Conservation (phyloP, 768 basidiomycete species). For the Pulveroboletus sp. region DNA sequence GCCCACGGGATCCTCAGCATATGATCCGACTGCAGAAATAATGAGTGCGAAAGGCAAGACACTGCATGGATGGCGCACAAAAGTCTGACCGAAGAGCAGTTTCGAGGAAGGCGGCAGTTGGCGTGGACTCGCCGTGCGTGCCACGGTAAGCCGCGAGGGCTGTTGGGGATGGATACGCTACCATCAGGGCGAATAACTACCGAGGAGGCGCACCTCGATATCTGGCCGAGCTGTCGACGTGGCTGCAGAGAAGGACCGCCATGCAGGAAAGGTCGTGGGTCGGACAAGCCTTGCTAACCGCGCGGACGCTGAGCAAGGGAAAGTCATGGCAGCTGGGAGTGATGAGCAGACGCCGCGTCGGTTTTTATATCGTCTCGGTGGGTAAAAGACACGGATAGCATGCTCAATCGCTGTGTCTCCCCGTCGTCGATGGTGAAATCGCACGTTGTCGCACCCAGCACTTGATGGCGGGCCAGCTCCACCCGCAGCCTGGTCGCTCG, state of each 20-base stretch:
- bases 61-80: conserved; percentile 43
- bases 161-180: conserved; percentile 21
- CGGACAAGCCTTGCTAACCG: conserved; percentile 10
- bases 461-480: conserved; percentile 1
- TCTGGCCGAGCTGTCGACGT: conserved; percentile 36
- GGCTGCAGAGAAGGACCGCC: conserved; percentile 15
- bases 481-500: conserved; percentile 9
- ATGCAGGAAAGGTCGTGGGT: background rate
- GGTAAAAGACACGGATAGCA: too few relatives aligned
- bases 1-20: conserved; percentile 82
- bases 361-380: conserved; percentile 22
- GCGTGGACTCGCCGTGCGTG: conserved; percentile 48
- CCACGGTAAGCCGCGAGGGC: conserved; percentile 51
- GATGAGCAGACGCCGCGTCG: conserved; percentile 1
- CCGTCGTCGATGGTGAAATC: background rate
- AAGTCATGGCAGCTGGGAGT: conserved; percentile 18
- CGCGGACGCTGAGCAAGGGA: conserved; percentile 6
- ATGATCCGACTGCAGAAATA: conserved; percentile 62
- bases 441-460: background rate
- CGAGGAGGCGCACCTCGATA: conserved; percentile 42
- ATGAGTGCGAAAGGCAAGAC: conserved; percentile 3
- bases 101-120: conserved; percentile 57
- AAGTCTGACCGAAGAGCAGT: conserved; percentile 81
- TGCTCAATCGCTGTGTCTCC: too few relatives aligned
- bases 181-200: background rate